phyloP scores from a whole-genome alignment of 352 stramenopile species.

The Pythium apleroticum region DNA sequence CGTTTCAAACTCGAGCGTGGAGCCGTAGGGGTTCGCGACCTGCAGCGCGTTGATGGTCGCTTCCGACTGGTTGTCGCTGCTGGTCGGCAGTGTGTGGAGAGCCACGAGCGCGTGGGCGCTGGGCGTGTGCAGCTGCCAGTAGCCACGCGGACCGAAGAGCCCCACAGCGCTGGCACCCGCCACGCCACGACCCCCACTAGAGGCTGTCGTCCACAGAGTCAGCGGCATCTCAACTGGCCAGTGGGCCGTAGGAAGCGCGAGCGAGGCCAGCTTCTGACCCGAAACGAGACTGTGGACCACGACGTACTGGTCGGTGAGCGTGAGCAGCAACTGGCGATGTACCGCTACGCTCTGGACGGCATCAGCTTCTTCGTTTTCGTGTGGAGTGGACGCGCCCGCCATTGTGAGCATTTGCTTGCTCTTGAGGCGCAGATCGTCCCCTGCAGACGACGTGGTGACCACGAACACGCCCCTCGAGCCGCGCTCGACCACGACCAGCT shows the following conservation, averaged over 20 bases:
- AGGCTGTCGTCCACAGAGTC: constrained; percentile 19
- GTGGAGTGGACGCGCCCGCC: background rate
- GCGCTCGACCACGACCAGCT: constrained; percentile 55
- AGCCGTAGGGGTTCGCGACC: constrained; percentile 33
- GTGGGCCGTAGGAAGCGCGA: constrained; percentile 31
- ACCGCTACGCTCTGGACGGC: constrained; percentile 27
- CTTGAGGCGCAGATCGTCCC: constrained; percentile 2
- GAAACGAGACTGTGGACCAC: constrained; percentile 56
- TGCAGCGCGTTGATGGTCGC: constrained; percentile 11
- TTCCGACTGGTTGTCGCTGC: constrained; percentile 1
- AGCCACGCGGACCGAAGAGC: constrained; percentile 49
- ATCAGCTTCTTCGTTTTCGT: background rate
- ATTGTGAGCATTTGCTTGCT: constrained; percentile 12
- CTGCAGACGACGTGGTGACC: constrained; percentile 23
- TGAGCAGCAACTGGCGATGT: constrained; percentile 50
- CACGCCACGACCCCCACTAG: constrained; percentile 15
- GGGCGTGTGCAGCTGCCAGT: constrained; percentile 68
- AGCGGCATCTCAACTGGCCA: constrained; percentile 29
- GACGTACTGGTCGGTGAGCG: constrained; percentile 23
- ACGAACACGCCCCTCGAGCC: constrained; percentile 40
- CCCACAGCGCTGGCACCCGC: constrained; percentile 55
- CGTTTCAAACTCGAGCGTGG: constrained; percentile 53
- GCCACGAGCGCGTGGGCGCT: constrained; percentile 42
- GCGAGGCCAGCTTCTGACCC: constrained; percentile 38
- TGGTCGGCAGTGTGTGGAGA: background rate